These are phyloP conservation scores for Colletotrichum sidae DNA, from an alignment of 2,329 filamentous ascomycete genomes.

Conservation along the genomic window DNA sequence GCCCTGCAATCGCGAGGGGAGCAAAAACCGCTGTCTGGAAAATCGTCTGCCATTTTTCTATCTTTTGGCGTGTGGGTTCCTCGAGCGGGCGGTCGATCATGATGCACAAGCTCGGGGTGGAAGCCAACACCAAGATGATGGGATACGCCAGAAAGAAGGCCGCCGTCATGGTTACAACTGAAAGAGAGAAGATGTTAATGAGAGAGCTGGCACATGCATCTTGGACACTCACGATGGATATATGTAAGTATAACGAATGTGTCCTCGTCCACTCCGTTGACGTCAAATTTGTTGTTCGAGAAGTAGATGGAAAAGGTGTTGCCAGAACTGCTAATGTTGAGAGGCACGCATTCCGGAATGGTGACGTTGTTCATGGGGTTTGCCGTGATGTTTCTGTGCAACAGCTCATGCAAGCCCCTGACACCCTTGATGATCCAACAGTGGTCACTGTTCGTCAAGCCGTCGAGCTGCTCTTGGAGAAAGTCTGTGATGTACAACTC, in stretches of 20 bases:
- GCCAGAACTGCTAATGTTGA: constrained; percentile 20
- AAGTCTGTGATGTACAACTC: constrained; percentile 32
- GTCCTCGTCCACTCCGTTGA: constrained; percentile 16
- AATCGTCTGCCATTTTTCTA: constrained; percentile 26
- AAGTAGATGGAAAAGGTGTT: constrained; percentile 33
- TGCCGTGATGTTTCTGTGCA: constrained; percentile 24
- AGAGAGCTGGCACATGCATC: neutral
- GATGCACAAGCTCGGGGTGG: constrained; percentile 20
- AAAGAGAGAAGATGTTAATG: neutral
- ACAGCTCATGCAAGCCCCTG: constrained; percentile 14
- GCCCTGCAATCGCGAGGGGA: constrained; percentile 3
- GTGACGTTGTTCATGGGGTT: constrained; percentile 30
- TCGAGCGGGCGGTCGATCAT: constrained; percentile 30
- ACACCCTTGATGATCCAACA: constrained; percentile 34
- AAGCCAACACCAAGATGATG: constrained; percentile 18
- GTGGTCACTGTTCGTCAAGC: constrained; percentile 20
- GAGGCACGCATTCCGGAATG: constrained; percentile 20
- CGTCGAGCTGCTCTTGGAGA: constrained; percentile 22
- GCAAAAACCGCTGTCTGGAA: constrained; percentile 16
- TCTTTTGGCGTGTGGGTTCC: constrained; percentile 12
- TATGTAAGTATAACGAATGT: constrained; percentile 25
- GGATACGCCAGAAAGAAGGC: constrained; percentile 32
- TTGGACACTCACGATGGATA: constrained; percentile 17
- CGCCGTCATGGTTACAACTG: constrained; percentile 22
- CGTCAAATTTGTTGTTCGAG: constrained; percentile 8